Base-by-base conservation (phyloP, 2,329 filamentous ascomycete genomes). In the Xylariaceae sp. region DNA sequence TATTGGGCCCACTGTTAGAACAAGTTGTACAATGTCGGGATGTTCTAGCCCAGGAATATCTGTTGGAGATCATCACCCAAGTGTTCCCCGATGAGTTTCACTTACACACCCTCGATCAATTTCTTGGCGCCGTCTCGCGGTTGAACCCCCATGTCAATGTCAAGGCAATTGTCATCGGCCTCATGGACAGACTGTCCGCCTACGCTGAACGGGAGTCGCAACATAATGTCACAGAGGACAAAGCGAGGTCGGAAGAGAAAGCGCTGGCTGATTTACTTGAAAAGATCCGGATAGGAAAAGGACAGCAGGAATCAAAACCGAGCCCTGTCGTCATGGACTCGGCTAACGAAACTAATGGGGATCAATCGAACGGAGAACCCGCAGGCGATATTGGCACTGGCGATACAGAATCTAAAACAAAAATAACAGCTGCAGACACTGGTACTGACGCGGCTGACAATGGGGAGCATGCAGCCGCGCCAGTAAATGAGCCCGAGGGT, bases 61-160 rank as follows among this genome's bases (percentile, higher is more conserved):
- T 99, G 12, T 78, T 99, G 47, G 94, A 99, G 79, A 94, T 99
- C 59, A 95, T 99, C 61, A 99, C 92, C 5, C 95, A 99, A 72
- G 94, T 97, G 49, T 99, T 99, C 76, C 94, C 94, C 0, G 94
- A 99, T 72, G 94, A 99, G 68, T 99, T 92, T 70, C 95, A 99
- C 72, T 83, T 99, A 19, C 92, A 99, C 69, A 99, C 94, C 0
- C 82, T 99, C 30, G 94, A 97, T 68, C 88, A 96, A 68, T 89
- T 99, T 70, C 83, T 99, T 32, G 94, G 88, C 8, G 94, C 94
- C 6, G 95, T 96, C 32, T 90, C 92, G 13, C 81, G 92, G 54
- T 78, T 99, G 36, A 96, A 99, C 66, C 94, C 92, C 0, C 89
- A 97, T 67, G 94, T 99, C 65, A 96, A 99, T 63, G 86, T 99